phyloP scores from a whole-genome alignment of 2,329 filamentous ascomycete species.

The Metarhizium guizhouense region DNA sequence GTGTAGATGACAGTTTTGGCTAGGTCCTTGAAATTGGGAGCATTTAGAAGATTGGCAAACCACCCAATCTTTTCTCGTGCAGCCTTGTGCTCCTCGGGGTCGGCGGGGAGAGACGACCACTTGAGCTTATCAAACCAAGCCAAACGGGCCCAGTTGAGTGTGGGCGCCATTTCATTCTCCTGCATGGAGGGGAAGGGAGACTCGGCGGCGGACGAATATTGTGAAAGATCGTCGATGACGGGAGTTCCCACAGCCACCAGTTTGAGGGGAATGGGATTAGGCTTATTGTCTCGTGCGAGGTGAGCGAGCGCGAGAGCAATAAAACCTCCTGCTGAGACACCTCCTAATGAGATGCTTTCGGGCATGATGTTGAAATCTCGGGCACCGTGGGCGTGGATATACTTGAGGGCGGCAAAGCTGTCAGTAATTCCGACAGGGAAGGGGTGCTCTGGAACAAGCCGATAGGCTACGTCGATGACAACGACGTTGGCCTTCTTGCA shows the following conservation, averaged over 20 bases:
- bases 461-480: slow-evolving; percentile 43
- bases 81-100: slow-evolving; percentile 6
- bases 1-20: slow-evolving; percentile 32
- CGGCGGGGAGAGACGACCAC: slow-evolving; percentile 15
- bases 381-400: slow-evolving; percentile 25
- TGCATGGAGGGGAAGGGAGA: slow-evolving; percentile 31
- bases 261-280: slow-evolving; percentile 23
- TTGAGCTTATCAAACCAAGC: slow-evolving; percentile 30
- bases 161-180: slow-evolving; percentile 32
- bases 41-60: slow-evolving; percentile 25
- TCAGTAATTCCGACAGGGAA: slow-evolving; percentile 42
- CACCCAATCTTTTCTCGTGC: slow-evolving; percentile 14
- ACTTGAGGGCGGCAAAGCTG: slow-evolving; percentile 34
- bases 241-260: slow-evolving; percentile 31
- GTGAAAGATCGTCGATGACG: slow-evolving; percentile 29
- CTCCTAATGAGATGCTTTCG: slow-evolving; percentile 31
- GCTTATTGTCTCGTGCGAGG: slow-evolving; percentile 26
- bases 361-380: slow-evolving; percentile 28
- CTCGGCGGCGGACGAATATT: slow-evolving; percentile 23
- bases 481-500: slow-evolving; percentile 32
- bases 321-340: slow-evolving; percentile 35
- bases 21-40: slow-evolving; percentile 23
- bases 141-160: slow-evolving; percentile 33
- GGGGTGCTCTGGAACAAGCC: slow-evolving; percentile 38
- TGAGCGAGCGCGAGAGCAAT: slow-evolving; percentile 30